Percentiles rank a stretch among this genome's conserved stretches.
Conservation (phyloP, 495 filamentous ascomycete species). For the Lichenothelia convexa region DNA sequence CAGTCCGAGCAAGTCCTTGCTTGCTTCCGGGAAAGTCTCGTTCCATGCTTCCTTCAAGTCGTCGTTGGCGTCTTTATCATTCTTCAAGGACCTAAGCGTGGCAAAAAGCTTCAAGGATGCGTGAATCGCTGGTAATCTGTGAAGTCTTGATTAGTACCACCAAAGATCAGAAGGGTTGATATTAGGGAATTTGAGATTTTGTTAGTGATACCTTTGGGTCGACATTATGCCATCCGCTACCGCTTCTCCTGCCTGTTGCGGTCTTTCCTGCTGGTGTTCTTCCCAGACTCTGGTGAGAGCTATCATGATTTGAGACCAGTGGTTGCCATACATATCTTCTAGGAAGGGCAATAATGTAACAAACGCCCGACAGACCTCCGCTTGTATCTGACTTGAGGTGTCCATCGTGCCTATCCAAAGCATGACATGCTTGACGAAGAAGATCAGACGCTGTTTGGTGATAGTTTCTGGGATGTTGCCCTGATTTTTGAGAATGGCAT, state of each 20-base stretch:
- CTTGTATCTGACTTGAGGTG: conserved; percentile 25
- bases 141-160: background rate
- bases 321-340: conserved; percentile 60
- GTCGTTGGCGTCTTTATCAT: conserved; percentile 49
- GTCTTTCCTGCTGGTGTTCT: conserved; percentile 1
- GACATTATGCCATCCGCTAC: too few relatives aligned
- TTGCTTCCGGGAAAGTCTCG: conserved; percentile 28
- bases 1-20: conserved; percentile 40
- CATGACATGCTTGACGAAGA: conserved; percentile 61
- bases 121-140: conserved; percentile 38
- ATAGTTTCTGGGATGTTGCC: conserved; percentile 34
- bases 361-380: conserved; percentile 45
- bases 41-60: conserved; percentile 62
- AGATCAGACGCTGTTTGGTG: conserved; percentile 63
- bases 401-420: conserved; percentile 44
- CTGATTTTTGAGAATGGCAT: conserved; percentile 34
- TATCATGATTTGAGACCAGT: conserved; percentile 56
- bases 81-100: conserved; percentile 33
- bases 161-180: background rate
- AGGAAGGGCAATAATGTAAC: conserved; percentile 49
- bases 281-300: conserved; percentile 25
- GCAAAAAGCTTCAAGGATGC: conserved; percentile 55
- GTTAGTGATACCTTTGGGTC: too few relatives aligned
- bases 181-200: too few relatives aligned
- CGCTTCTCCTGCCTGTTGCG: too few relatives aligned